Evolutionary conservation across 129 eudicot species (phyloP).

Genomic region (Calendula officinalis): DNA sequence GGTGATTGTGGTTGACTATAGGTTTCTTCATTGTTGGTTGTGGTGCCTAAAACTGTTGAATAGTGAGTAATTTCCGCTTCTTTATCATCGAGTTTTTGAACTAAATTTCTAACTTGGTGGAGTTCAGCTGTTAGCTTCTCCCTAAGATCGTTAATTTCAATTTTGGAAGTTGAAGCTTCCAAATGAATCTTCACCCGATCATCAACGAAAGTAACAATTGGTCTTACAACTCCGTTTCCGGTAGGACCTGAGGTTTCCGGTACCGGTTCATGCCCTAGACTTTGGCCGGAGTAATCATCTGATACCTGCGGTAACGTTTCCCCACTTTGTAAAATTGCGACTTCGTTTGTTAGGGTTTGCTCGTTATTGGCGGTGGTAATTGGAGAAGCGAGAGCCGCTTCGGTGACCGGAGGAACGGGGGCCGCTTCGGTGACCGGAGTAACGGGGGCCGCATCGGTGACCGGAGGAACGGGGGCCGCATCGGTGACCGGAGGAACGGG

Average conservation of each 20-base stretch:
- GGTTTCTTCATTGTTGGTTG: slow-evolving; percentile 19
- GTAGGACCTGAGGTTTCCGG: slow-evolving; percentile 11
- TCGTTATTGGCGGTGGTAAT: slow-evolving; percentile 18
- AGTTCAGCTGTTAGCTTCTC: slow-evolving; percentile 57
- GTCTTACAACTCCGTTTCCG: slow-evolving; percentile 35
- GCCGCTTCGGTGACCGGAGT: neutral
- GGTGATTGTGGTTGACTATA: slow-evolving; percentile 32
- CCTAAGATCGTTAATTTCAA: slow-evolving; percentile 48
- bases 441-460: neutral
- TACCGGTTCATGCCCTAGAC: slow-evolving; percentile 14
- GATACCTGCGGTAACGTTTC: slow-evolving; percentile 17
- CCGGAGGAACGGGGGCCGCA: neutral
- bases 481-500: neutral
- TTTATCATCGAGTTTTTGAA: slow-evolving; percentile 51
- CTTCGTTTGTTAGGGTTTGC: slow-evolving; percentile 30
- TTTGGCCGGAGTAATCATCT: slow-evolving; percentile 31
- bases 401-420: neutral
- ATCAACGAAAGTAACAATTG: slow-evolving; percentile 45
- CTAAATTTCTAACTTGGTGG: slow-evolving; percentile 56
- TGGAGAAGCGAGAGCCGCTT: neutral
- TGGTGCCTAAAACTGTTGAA: neutral
- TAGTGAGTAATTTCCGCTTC: slow-evolving; percentile 47
- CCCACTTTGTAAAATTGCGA: slow-evolving; percentile 23
- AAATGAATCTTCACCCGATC: slow-evolving; percentile 56
- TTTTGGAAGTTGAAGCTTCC: slow-evolving; percentile 33